Percentiles rank a stretch among this genome's conserved stretches.
Conservation (phyloP, 2,329 filamentous ascomycete genomes). For the Ampelomyces quisqualis region DNA sequence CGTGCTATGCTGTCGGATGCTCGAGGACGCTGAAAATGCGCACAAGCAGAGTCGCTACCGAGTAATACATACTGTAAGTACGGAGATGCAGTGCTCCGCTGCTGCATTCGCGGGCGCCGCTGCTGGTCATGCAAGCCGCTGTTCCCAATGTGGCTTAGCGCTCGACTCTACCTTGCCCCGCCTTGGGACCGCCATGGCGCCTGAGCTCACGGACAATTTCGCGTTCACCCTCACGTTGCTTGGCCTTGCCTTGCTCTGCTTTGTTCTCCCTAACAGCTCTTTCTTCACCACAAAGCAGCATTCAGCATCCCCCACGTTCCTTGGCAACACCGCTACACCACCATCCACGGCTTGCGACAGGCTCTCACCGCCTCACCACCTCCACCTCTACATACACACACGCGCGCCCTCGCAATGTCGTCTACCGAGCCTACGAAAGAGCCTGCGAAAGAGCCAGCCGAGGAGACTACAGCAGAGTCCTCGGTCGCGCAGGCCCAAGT, state of each 20-base stretch:
- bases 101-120: constrained; percentile 16
- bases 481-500: constrained; percentile 36
- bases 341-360: background rate
- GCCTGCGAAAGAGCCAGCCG: constrained; percentile 3
- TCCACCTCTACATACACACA: background rate
- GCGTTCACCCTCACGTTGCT: constrained; percentile 2
- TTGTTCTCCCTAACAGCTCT: background rate
- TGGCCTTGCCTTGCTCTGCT: too few species aligned
- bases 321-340: background rate
- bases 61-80: too few species aligned
- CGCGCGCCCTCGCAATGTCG: constrained; percentile 9
- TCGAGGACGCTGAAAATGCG: background rate
- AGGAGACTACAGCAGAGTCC: constrained; percentile 10
- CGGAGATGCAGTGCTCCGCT: constrained; percentile 7
- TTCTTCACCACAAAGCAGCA: background rate
- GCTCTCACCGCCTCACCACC: constrained; percentile 1
- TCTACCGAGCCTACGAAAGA: constrained; percentile 16
- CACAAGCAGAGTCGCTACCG: background rate
- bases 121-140: constrained; percentile 25
- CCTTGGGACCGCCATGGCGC: constrained; percentile 24
- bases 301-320: background rate
- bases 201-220: constrained; percentile 19
- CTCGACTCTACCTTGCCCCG: constrained; percentile 11
- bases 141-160: constrained; percentile 29
- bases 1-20: constrained; percentile 1